Percentiles rank a stretch among this genome's conserved stretches.
These are phyloP conservation scores for Fomitopsis pulvina DNA, from an alignment of 768 basidiomycete genomes.

Conservation along the genomic window DNA sequence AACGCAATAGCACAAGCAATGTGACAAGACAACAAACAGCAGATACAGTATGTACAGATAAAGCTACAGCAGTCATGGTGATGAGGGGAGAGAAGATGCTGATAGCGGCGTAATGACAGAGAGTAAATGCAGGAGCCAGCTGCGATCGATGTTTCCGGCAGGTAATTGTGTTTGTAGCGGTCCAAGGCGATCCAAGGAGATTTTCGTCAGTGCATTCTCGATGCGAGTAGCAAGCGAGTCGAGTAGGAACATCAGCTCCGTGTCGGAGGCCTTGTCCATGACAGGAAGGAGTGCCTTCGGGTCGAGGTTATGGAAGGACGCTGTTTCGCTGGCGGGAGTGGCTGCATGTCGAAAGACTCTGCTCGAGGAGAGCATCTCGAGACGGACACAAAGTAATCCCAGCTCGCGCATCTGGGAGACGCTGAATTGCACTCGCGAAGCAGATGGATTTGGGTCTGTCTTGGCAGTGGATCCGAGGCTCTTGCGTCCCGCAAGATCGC, in stretches of 20 bases:
- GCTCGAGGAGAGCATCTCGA: conserved; percentile 67
- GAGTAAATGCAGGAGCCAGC: not conserved
- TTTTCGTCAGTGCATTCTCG: conserved; percentile 50
- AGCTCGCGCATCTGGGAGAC: conserved; percentile 72
- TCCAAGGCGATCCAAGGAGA: conserved; percentile 15
- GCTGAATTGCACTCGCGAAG: conserved; percentile 56
- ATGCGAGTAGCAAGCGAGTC: conserved; percentile 72
- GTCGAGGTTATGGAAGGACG: conserved; percentile 31
- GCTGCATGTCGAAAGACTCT: conserved; percentile 45
- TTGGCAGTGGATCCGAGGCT: conserved; percentile 34
- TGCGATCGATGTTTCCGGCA: not conserved
- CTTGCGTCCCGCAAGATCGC: conserved; percentile 62
- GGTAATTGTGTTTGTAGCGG: not conserved
- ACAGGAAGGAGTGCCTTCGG: conserved; percentile 60
- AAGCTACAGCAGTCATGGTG: not conserved
- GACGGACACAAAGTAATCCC: conserved; percentile 64
- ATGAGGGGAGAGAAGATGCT: not conserved
- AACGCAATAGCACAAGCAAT: conserved; percentile 1
- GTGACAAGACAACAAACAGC: not conserved
- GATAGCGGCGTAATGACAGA: not conserved
- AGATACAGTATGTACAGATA: not conserved
- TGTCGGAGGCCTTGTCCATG: conserved; percentile 66
- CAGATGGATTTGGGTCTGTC: conserved; percentile 28
- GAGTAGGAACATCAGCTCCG: conserved; percentile 66
- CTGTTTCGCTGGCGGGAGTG: conserved; percentile 6